Percentiles rank a stretch among this genome's conserved stretches.
Evolutionary conservation across 495 filamentous ascomycete genomes (phyloP).

Genomic region (Apodospora peruviana): DNA sequence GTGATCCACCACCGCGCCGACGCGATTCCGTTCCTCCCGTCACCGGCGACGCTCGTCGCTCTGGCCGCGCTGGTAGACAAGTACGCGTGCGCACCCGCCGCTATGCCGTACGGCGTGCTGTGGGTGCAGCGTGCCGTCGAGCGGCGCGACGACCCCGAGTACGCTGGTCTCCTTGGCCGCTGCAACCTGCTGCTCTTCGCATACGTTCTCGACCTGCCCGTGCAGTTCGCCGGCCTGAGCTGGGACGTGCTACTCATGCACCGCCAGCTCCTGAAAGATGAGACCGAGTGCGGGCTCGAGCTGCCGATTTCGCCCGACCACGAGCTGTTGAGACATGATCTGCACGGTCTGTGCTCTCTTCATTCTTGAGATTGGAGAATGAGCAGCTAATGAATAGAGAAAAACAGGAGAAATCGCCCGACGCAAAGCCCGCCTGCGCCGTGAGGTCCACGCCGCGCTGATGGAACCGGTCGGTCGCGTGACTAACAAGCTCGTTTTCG

Average conservation of each 20-base stretch:
- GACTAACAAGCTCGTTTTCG: not conserved
- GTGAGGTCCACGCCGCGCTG: constrained; percentile 8
- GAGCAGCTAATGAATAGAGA: too few species aligned
- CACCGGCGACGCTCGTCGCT: constrained; percentile 1
- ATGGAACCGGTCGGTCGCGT: constrained; percentile 12
- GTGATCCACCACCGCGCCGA: constrained; percentile 11
- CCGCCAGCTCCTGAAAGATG: constrained; percentile 6
- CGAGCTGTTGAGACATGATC: constrained; percentile 10
- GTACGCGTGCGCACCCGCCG: constrained; percentile 10
- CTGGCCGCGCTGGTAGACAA: constrained; percentile 14
- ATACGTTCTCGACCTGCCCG: constrained; percentile 13
- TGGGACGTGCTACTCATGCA: constrained; percentile 12
- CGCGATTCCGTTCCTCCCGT: constrained; percentile 1
- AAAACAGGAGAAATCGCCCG: constrained; percentile 9
- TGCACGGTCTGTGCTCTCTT: too few species aligned
- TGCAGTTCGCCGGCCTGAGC: constrained; percentile 7
- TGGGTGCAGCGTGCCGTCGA: constrained; percentile 11
- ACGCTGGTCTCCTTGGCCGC: constrained; percentile 1
- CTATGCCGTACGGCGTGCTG: constrained; percentile 8
- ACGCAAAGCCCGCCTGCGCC: constrained; percentile 12
- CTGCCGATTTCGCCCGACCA: constrained; percentile 9
- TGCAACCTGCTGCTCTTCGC: constrained; percentile 11
- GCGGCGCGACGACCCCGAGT: not conserved
- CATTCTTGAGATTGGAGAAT: too few species aligned
- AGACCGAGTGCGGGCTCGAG: constrained; percentile 10